Percentiles rank a stretch among this genome's conserved stretches.
phyloP scores from a whole-genome alignment of 495 filamentous ascomycete genomes.

The Trichocladium antarcticum region DNA sequence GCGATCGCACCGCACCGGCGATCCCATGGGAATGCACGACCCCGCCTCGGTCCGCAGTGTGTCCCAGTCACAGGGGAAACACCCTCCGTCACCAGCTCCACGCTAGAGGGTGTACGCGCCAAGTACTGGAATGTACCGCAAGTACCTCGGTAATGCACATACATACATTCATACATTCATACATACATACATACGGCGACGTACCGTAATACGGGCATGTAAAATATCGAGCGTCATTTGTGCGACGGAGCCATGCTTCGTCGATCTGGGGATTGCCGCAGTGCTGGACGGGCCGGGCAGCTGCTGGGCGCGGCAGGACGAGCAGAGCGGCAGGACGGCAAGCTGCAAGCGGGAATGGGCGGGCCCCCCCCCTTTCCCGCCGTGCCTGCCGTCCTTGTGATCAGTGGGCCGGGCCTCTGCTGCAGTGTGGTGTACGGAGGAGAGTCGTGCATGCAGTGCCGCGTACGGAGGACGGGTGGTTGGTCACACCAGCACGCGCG shows the following conservation, averaged over 20 bases:
- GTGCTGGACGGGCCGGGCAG: too few species aligned
- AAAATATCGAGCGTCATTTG: too few species aligned
- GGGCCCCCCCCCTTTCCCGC: too few species aligned
- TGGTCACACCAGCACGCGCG: neutral
- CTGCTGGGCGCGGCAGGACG: constrained; percentile 1
- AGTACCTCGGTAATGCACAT: too few species aligned
- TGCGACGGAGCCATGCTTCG: too few species aligned
- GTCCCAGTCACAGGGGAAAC: constrained; percentile 3
- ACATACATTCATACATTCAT: too few species aligned
- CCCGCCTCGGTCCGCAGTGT: constrained; percentile 11
- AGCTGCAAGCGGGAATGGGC: constrained; percentile 3
- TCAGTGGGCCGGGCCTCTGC: neutral
- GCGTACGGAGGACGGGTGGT: too few species aligned
- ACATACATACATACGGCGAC: too few species aligned
- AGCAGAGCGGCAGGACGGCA: constrained; percentile 10
- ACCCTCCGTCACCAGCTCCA: neutral
- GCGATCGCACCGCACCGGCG: constrained; percentile 6
- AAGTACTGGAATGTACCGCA: too few species aligned
- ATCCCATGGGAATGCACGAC: constrained; percentile 11
- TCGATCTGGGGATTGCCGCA: too few species aligned
- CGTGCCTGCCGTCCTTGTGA: constrained; percentile 3
- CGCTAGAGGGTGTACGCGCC: too few species aligned
- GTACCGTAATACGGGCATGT: too few species aligned
- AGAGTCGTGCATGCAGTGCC: neutral
- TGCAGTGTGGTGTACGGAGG: neutral